Percentiles rank a stretch among this genome's conserved stretches.
Conservation (phyloP, 2,329 filamentous ascomycete genomes). For the Cordyceps cicadae region DNA sequence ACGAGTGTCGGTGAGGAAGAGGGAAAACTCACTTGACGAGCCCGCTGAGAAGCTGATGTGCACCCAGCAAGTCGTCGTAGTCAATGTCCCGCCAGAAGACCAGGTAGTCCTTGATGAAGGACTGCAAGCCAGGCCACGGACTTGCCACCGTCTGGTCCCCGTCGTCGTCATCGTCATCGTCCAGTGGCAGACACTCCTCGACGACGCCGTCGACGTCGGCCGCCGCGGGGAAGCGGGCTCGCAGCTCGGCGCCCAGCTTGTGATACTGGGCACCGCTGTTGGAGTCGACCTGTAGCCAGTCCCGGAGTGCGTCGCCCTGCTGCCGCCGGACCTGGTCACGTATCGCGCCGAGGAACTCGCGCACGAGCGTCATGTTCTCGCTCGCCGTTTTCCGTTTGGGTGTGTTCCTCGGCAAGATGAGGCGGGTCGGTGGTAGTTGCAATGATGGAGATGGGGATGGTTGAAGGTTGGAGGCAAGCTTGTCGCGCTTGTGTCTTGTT, state of each 20-base stretch:
- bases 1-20: not conserved
- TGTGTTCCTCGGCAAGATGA: not conserved
- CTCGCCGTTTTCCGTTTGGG: not conserved
- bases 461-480: not conserved
- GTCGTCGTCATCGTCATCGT: conserved; percentile 50
- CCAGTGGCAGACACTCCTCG: conserved; percentile 54
- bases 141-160: conserved; percentile 43
- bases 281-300: conserved; percentile 69
- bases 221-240: conserved; percentile 40
- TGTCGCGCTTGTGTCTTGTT: not conserved
- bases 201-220: conserved; percentile 54
- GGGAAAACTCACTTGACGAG: conserved; percentile 58
- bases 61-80: conserved; percentile 62
- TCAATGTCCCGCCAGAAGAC: conserved; percentile 74
- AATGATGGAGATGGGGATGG: not conserved
- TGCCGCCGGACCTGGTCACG: conserved; percentile 47
- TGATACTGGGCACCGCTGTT: conserved; percentile 59
- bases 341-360: conserved; percentile 60
- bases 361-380: conserved; percentile 34
- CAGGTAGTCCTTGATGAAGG: conserved; percentile 75
- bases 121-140: conserved; percentile 67
- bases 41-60: conserved; percentile 65
- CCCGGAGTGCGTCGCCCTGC: conserved; percentile 57
- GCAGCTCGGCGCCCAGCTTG: conserved; percentile 60
- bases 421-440: not conserved